These are phyloP conservation scores for Aspergillus nanangensis DNA, from an alignment of 495 filamentous ascomycete species.

Conservation along the genomic window DNA sequence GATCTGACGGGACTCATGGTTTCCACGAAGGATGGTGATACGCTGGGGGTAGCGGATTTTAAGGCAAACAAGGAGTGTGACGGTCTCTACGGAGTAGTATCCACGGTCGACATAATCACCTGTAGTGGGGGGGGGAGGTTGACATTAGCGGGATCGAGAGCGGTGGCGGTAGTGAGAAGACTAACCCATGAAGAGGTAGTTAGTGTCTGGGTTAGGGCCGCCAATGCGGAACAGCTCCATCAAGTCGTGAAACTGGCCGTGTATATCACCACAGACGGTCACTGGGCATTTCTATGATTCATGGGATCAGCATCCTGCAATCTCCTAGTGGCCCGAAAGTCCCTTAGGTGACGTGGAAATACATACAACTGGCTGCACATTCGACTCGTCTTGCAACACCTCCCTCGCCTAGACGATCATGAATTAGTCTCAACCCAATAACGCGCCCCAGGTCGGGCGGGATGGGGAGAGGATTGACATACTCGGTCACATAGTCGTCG, in stretches of 20 bases:
- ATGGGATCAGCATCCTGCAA: slow-evolving; percentile 21
- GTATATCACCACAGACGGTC: slow-evolving; percentile 90
- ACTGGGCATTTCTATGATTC: slow-evolving; percentile 79
- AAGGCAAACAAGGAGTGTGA: slow-evolving; percentile 87
- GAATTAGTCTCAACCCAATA: background rate
- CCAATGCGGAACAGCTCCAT: slow-evolving; percentile 96
- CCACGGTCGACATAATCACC: slow-evolving; percentile 96
- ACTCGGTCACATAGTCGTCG: slow-evolving; percentile 97
- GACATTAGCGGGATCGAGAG: background rate
- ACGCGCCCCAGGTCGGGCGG: background rate
- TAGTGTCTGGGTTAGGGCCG: slow-evolving; percentile 87
- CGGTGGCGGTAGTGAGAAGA: slow-evolving; percentile 5
- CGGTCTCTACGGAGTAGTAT: slow-evolving; percentile 95
- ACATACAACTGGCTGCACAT: slow-evolving; percentile 97
- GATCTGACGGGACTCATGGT: slow-evolving; percentile 96
- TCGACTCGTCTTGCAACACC: slow-evolving; percentile 94
- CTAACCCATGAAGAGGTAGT: slow-evolving; percentile 91
- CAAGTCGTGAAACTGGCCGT: slow-evolving; percentile 89
- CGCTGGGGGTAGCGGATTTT: slow-evolving; percentile 96
- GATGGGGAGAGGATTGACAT: slow-evolving; percentile 28
- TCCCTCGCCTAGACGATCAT: slow-evolving; percentile 71
- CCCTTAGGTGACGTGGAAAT: slow-evolving; percentile 15
- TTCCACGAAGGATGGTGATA: slow-evolving; percentile 94
- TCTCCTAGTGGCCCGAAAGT: too few relatives aligned
- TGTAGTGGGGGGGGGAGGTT: slow-evolving; percentile 26